These are phyloP conservation scores for Epichloe aotearoae DNA, from an alignment of 2,329 filamentous ascomycete species.

Conservation along the genomic window DNA sequence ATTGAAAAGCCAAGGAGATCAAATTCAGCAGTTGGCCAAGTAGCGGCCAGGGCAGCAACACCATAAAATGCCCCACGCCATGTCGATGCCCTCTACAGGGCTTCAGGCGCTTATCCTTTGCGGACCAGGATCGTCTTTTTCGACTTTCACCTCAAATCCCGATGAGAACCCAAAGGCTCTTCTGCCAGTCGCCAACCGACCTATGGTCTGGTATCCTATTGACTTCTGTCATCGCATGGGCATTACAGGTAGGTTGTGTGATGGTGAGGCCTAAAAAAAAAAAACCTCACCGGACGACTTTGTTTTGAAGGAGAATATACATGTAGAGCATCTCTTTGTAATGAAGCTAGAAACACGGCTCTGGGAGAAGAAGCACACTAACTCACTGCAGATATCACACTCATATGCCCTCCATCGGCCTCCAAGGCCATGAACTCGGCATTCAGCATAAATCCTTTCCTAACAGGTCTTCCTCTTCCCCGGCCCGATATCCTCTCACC, in stretches of 20 bases:
- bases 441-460: constrained; percentile 63
- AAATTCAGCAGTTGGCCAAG: background rate
- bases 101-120: constrained; percentile 76
- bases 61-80: constrained; percentile 57
- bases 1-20: background rate
- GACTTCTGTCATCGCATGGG: constrained; percentile 77
- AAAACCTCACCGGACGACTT: no score
- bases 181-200: constrained; percentile 68
- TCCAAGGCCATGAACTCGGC: constrained; percentile 54
- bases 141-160: constrained; percentile 69
- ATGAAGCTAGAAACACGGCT: no score
- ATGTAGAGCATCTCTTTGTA: background rate
- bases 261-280: no score
- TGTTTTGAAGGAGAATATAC: background rate
- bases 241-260: constrained; percentile 47
- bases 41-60: background rate
- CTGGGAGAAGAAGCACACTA: background rate
- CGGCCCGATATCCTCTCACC: constrained; percentile 68
- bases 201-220: constrained; percentile 83
- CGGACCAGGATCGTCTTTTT: constrained; percentile 68
- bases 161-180: constrained; percentile 73
- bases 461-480: constrained; percentile 63
- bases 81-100: constrained; percentile 58
- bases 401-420: constrained; percentile 52
- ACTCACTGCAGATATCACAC: constrained; percentile 38